Conservation (phyloP, 2,329 filamentous ascomycete genomes). For the Aspergillus aculeatinus region DNA sequence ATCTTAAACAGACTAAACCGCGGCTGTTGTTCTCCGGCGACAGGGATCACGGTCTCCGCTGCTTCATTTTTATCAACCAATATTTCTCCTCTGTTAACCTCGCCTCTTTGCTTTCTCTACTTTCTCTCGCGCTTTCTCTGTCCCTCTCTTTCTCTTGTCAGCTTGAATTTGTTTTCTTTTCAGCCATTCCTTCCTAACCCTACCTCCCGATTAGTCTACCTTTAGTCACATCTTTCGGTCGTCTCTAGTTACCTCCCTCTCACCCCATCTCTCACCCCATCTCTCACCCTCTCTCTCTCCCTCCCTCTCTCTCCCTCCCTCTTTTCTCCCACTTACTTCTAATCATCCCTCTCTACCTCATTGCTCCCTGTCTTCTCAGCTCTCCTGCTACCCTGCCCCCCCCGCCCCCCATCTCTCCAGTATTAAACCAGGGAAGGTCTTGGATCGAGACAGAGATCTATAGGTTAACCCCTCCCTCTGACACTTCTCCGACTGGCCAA, state of each 20-base stretch:
- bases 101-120: slow-evolving; percentile 3
- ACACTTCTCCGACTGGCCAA: slow-evolving; percentile 32
- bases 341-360: not conserved
- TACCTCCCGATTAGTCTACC: not conserved
- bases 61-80: slow-evolving; percentile 8
- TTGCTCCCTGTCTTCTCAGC: not conserved
- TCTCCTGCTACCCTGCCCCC: not conserved
- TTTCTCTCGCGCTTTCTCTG: slow-evolving; percentile 3
- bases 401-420: not conserved
- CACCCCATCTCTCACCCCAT: not conserved
- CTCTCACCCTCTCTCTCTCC: not conserved
- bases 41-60: slow-evolving; percentile 19
- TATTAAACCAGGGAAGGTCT: not conserved
- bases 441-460: not conserved
- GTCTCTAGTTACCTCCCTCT: slow-evolving; percentile 2
- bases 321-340: not conserved
- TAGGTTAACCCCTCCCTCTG: slow-evolving; percentile 16
- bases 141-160: slow-evolving; percentile 4
- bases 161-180: slow-evolving; percentile 1
- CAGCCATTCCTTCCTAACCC: not conserved
- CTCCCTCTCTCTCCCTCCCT: not conserved
- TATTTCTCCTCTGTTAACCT: slow-evolving; percentile 1
- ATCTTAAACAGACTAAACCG: slow-evolving; percentile 9
- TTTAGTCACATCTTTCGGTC: slow-evolving; percentile 1
- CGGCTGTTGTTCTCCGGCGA: slow-evolving; percentile 14